Conservation (phyloP, 2,329 filamentous ascomycete genomes). For the Curvularia hawaiiensis region DNA sequence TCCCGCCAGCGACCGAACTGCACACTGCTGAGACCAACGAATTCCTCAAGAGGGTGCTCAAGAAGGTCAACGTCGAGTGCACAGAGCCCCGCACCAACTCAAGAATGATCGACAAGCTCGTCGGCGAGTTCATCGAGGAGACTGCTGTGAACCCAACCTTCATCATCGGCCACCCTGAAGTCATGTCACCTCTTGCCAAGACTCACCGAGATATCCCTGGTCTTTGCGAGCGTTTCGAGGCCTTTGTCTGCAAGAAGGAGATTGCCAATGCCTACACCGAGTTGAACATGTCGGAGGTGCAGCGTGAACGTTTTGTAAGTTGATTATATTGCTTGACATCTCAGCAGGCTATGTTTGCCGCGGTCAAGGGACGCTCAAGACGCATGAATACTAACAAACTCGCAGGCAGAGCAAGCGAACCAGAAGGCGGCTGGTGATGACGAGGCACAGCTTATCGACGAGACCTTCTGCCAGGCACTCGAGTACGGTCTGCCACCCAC, state of each 20-base stretch:
- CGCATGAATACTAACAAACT: conserved; percentile 7
- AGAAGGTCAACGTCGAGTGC: conserved; percentile 91
- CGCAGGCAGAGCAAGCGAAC: conserved; percentile 78
- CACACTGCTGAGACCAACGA: conserved; percentile 88
- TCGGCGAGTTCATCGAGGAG: conserved; percentile 93
- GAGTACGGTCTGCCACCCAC: conserved; percentile 91
- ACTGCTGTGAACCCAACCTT: conserved; percentile 93
- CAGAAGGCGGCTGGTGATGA: conserved; percentile 95
- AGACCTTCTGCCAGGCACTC: conserved; percentile 89
- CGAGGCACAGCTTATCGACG: conserved; percentile 93
- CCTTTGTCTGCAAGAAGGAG: conserved; percentile 96
- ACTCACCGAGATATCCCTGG: conserved; percentile 79
- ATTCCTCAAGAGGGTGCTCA: conserved; percentile 76
- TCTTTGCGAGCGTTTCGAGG: conserved; percentile 96
- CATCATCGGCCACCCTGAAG: conserved; percentile 79
- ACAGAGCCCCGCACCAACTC: conserved; percentile 89
- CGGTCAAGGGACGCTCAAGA: not conserved
- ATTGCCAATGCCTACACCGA: conserved; percentile 97
- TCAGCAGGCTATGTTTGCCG: no score
- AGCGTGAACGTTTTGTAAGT: conserved; percentile 71
- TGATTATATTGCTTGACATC: not conserved
- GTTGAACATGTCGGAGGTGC: conserved; percentile 96
- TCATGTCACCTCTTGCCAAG: conserved; percentile 97
- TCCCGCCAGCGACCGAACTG: conserved; percentile 85
- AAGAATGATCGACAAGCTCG: conserved; percentile 92